Evolutionary conservation across 345 rosid species (phyloP), one percentile per base, ranked within the genome.

Genomic region (Combretum micranthum): DNA sequence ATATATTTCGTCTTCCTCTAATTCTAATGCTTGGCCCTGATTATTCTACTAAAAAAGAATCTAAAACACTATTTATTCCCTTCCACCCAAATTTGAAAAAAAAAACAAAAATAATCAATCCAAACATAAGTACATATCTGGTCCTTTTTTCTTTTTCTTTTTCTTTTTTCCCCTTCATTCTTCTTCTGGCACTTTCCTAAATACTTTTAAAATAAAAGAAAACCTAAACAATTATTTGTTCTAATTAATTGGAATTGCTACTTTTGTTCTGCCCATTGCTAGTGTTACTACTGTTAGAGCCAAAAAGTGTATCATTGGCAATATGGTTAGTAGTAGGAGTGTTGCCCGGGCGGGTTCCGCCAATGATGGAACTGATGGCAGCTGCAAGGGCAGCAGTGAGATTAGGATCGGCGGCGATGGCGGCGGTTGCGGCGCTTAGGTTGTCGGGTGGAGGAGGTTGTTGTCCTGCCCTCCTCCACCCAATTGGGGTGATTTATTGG

Each of bases 361-460:
- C 79, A 11, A 85, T 82, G 39, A 85, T 71, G 17, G 86, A 72
- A 20, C 78, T 64, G 56, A 85, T 80, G 21, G 92, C 86, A 2
- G 86, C 84, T 0, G 86, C 92, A 15, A 85, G 58, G 59, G 92
- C 88, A 1, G 86, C 86, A 2, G 84, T 80, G 81, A 85, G 82
- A 63, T 75, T 76, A 7, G 86, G 88, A 60, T 85, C 85, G 16
- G 83, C 73, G 0, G 83, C 59, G 14, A 82, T 77, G 69, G 87
- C 81, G 7, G 67, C 42, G 17, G 71, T 32, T 60, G 61, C 69
- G 39, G 39, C 39, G 39, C 39, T 32, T 32, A 32, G 39, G 39
- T 32, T 32, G 39, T 32, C 39, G 9, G 39, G 39, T 32, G 39
- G 39, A 32, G 39, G 39, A n/a, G n/a, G n/a, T n/a, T n/a, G 39